Evolutionary conservation across 345 rosid species (phyloP), one percentile per base, ranked within the genome.

Genomic region (Populus euphratica): DNA sequence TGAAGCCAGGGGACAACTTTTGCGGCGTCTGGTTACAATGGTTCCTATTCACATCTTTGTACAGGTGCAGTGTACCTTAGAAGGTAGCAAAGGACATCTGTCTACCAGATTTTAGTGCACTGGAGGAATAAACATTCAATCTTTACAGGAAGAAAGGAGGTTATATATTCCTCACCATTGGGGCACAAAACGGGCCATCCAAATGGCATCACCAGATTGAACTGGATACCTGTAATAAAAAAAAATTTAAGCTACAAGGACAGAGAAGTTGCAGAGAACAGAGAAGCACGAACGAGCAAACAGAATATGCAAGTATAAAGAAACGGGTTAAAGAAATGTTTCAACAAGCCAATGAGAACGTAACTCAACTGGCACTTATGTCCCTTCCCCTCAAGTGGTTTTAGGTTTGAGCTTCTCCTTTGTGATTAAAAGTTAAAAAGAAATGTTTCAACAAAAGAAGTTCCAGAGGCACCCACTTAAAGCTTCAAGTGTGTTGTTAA

Each of bases 141-240:
- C 69, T 41, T 33, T 33, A 33, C 35, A 33, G 35, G 35, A 3
- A 33, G 35, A 33, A 33, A 66, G 20, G 27, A 41, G 76, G 72
- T 27, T 50, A 13, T 38, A 67, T 33, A 21, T 62, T 79, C 74
- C 77, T 83, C 25, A 73, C 99, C 97, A 92, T 80, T 91, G 98
- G 68, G 97, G 97, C 86, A 93, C 98, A 86, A 96, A 93, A 49
- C 94, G 99, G 73, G 96, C 97, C 99, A 96, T 96, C 98, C 98
- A 96, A 78, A 93, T 92, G 62, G 83, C 96, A 86, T 96, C 98
- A 66, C 98, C 98, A 29, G 98, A 87, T 85, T 93, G 97, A 79
- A 93, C 90, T 18, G 99, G 96, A 76, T 93, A 93, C 99, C 99
- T 92, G 49, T 70, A 75, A 71, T 56, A 52, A 43, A 56, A 78